These are phyloP conservation scores for Leishmania gerbilli DNA, from an alignment of 208 protist species.

Conservation along the genomic window DNA sequence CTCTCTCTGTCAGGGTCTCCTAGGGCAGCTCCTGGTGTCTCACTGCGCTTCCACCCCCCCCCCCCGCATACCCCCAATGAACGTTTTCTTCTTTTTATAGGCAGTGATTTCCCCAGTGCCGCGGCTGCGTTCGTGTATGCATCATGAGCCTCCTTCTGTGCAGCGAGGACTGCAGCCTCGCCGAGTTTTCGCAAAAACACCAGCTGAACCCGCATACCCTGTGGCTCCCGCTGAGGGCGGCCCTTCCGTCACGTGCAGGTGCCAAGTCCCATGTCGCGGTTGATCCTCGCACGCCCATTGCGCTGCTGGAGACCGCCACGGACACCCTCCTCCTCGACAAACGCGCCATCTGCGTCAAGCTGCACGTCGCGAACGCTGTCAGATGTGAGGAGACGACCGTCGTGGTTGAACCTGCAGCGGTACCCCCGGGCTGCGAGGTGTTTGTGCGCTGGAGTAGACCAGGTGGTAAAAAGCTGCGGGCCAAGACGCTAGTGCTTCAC, in stretches of 20 bases:
- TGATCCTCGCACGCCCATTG: conserved; percentile 36
- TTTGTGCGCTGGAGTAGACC: conserved; percentile 60
- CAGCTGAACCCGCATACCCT: conserved; percentile 36
- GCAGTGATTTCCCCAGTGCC: not conserved
- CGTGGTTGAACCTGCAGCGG: conserved; percentile 27
- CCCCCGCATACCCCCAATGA: not conserved
- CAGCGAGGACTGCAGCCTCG: conserved; percentile 24
- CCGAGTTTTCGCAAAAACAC: conserved; percentile 34
- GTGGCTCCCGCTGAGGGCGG: conserved; percentile 58
- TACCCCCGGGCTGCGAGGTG: conserved; percentile 41
- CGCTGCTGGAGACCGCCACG: conserved; percentile 41
- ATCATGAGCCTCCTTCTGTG: conserved; percentile 32
- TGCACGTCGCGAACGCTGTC: conserved; percentile 20
- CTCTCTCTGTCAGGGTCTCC: not conserved
- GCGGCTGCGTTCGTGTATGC: not conserved
- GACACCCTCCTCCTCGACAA: conserved; percentile 25
- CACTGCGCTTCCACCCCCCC: not conserved
- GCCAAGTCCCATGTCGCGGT: conserved; percentile 35
- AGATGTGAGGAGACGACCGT: not conserved
- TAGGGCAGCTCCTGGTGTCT: not conserved
- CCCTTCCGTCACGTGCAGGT: conserved; percentile 20
- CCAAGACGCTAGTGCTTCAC: conserved; percentile 47
- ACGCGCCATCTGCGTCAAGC: conserved; percentile 19
- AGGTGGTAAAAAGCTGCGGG: conserved; percentile 38
- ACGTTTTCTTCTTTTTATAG: not conserved